These are phyloP conservation scores for Diaporthe vaccinii DNA, from an alignment of 2,329 filamentous ascomycete genomes.

Conservation along the genomic window DNA sequence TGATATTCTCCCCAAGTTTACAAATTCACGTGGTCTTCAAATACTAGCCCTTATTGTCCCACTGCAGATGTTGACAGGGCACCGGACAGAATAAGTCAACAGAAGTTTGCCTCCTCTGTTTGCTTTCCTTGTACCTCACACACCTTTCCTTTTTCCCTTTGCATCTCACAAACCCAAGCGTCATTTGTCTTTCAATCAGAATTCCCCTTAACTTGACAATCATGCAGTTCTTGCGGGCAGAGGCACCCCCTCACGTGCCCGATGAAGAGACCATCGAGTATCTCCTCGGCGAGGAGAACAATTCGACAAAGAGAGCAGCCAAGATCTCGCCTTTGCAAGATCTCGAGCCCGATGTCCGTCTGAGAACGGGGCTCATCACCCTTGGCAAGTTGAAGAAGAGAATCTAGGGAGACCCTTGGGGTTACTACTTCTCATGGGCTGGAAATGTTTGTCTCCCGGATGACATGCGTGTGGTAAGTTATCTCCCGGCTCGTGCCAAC, in stretches of 20 bases:
- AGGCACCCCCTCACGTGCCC: slow-evolving; percentile 26
- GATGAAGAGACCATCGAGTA: slow-evolving; percentile 35
- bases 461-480: slow-evolving; percentile 35
- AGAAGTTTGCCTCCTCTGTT: neutral
- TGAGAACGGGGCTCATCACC: slow-evolving; percentile 13
- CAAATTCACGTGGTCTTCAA: neutral
- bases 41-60: neutral
- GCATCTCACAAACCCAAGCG: neutral
- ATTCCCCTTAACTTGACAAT: no score
- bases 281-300: slow-evolving; percentile 27
- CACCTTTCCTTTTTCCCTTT: neutral
- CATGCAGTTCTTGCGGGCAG: slow-evolving; percentile 29
- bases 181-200: neutral
- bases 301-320: neutral
- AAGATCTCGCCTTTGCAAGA: slow-evolving; percentile 30
- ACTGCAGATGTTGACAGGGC: neutral
- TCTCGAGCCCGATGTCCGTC: slow-evolving; percentile 20
- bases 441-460: slow-evolving; percentile 38
- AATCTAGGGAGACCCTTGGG: slow-evolving; percentile 37
- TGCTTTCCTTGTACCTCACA: neutral
- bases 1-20: neutral
- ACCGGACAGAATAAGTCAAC: neutral
- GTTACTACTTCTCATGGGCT: slow-evolving; percentile 36
- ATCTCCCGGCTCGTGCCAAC: neutral
- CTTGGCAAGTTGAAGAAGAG: slow-evolving; percentile 28